phyloP scores from a whole-genome alignment of 2,329 filamentous ascomycete genomes.

The Aureobasidium sp. region DNA sequence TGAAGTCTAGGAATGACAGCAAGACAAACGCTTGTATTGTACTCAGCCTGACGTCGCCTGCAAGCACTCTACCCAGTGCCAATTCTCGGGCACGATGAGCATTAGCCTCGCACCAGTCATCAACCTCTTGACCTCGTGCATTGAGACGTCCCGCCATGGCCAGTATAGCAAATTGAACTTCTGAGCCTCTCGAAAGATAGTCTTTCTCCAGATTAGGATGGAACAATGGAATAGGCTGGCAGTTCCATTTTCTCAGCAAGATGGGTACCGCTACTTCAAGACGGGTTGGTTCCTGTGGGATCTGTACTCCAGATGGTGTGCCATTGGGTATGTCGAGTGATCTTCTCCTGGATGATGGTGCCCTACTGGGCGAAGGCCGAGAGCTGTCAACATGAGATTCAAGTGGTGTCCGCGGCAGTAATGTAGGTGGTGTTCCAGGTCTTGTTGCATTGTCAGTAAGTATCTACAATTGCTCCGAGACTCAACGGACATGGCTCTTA shows the following conservation, averaged over 20 bases:
- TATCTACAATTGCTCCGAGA: too few relatives aligned
- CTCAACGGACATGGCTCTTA: conserved; percentile 9
- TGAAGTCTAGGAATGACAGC: conserved; percentile 12
- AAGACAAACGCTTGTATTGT: conserved; percentile 10
- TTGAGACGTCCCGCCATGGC: conserved; percentile 11
- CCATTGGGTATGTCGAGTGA: background rate
- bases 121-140: conserved; percentile 1
- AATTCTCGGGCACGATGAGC: conserved; percentile 4
- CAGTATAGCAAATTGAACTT: conserved; percentile 7
- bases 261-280: conserved; percentile 8
- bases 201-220: conserved; percentile 13
- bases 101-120: conserved; percentile 14
- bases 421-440: conserved; percentile 3
- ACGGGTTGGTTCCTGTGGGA: conserved; percentile 1
- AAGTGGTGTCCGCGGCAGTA: conserved; percentile 5
- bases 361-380: background rate
- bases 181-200: background rate
- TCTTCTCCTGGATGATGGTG: background rate
- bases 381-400: conserved; percentile 1
- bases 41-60: conserved; percentile 1
- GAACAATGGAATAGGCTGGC: conserved; percentile 10
- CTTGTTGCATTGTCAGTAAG: too few relatives aligned
- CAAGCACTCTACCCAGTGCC: background rate
- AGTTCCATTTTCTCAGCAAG: conserved; percentile 9
- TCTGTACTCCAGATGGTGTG: conserved; percentile 2